Evolutionary conservation across 345 rosid genomes (phyloP).

Genomic region (Salix brachista): DNA sequence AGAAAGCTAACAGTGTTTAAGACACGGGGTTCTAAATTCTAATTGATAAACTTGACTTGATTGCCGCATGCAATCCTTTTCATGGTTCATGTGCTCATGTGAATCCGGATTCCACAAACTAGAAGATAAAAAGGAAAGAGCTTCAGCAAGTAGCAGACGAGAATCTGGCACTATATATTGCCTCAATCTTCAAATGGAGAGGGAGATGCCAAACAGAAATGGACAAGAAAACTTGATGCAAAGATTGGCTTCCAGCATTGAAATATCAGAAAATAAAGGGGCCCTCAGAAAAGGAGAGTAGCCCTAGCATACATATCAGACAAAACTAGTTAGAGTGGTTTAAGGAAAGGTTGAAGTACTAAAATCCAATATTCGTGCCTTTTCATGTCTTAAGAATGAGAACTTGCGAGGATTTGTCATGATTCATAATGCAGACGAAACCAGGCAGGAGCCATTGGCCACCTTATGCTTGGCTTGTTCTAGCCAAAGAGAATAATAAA

Average conservation of each 20-base stretch:
- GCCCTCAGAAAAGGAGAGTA: background rate
- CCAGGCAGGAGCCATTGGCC: background rate
- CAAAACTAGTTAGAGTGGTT: conserved; percentile 17
- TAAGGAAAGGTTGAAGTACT: conserved; percentile 7
- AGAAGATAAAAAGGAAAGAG: conserved; percentile 15
- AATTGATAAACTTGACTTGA: background rate
- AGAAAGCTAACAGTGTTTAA: background rate
- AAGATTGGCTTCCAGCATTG: conserved; percentile 20
- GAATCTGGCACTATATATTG: conserved; percentile 20
- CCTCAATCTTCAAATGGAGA: conserved; percentile 20
- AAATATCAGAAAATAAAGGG: conserved; percentile 14
- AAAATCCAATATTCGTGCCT: background rate
- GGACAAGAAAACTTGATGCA: conserved; percentile 29
- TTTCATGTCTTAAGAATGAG: conserved; percentile 8
- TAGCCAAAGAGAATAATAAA: background rate
- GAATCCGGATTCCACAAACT: conserved; percentile 30
- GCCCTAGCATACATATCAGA: background rate
- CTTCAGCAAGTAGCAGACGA: conserved; percentile 9
- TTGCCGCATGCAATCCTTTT: background rate
- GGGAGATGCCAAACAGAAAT: conserved; percentile 38
- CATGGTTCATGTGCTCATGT: conserved; percentile 22
- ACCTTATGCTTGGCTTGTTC: conserved; percentile 23
- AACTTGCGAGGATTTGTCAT: conserved; percentile 16
- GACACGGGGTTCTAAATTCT: background rate
- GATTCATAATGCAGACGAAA: background rate